Base-by-base conservation (phyloP, 2,329 filamentous ascomycete species). In the Aspergillus texensis region DNA sequence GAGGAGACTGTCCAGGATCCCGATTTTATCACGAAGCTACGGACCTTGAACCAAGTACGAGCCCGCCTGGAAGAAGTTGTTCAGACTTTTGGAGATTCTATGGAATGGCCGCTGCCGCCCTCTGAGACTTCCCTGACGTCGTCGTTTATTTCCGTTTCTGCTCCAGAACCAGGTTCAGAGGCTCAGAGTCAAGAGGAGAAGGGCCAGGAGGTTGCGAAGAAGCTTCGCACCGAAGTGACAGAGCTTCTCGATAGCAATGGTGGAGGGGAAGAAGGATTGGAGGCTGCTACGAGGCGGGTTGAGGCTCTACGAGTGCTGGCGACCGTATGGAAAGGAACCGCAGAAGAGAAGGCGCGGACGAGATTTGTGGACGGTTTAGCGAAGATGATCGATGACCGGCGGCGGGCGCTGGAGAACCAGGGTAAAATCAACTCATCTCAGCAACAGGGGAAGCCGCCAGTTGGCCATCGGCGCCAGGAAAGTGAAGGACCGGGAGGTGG, bases 81-180 rank as follows among this genome's bases (percentile, higher is more conserved):
- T 72, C 91, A 92, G 76, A 91, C 90, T 1, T 99, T 99, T 76
- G 94, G 94, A 46, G 91, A 96, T 71, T 94, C 95, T 36, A 97
- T 98, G 92, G 91, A 96, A 70, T 98, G 96, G 85, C 91, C 92
- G 1, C 88, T 97, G 57, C 92, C 94, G 0, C 94, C 94, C 0
- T 96, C 92, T 0, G 93, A 97, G 74, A 80, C 94, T 14, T 94
- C 91, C 0, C 87, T 96, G 62, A 87, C 90, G 53, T 94, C 92
- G 0, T 93, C 91, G 0, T 93, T 97, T 72, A 88, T 97, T 54
- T 96, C 92, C 6, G 93, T 97, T 14, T 96, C 94, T 0, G 92
- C 91, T 0, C 94, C 94, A 0, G 91, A 94, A 61, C 86, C 89
- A 0, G 89, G 88, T 21, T 85, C 79, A 62, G 85, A 85, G 68